Evolutionary conservation across 495 filamentous ascomycete genomes (phyloP), one percentile per base, ranked within the genome.

Genomic region (Neurospora sp.): DNA sequence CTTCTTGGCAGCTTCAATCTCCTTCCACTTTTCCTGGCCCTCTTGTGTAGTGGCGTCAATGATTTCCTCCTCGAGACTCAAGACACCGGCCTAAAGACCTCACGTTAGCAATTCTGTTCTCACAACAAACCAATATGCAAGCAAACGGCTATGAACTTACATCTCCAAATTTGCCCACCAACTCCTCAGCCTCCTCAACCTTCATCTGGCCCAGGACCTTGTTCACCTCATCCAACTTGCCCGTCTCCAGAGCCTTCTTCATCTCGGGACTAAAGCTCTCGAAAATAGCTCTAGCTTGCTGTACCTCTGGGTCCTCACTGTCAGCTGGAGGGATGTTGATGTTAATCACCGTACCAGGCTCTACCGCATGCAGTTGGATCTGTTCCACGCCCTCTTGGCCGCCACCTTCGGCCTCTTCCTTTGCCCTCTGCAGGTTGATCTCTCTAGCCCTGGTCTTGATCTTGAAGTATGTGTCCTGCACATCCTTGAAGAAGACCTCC

Each of bases 31-130:
- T 80, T 90, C 87, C 81, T 89, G 85, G 9, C 96, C 96, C 78
- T 97, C 94, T 74, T 95, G 93, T 0, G 96, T 99, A 31, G 95
- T 98, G 8, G 93, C 93, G 83, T 99, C 96, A 76, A 99, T 95
- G 70, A 99, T 93, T 41, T 95, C 89, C 75, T 94, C 88, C 79
- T 98, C 95, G 65, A 99, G 80, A 79, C 93, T 97, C 75, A 99
- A 83, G 88, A 98, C 96, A 20, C 92, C 93, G 7, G 93, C 92
- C 85, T 90, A 39, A 16, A 41, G 3, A 8, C 40, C 27, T 40
- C 61, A 31, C 12, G 71, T 75, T 77, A 74, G 74, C 16, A n/a
- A 71, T 16, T 4, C 69, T 38, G 27, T 42, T 53, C 12, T 16
- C 10, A 41, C 18, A 47, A 38, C 53, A 22, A 16, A 20, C 16